Base-by-base conservation (phyloP, 768 basidiomycete genomes). In the Royoungia palumana region DNA sequence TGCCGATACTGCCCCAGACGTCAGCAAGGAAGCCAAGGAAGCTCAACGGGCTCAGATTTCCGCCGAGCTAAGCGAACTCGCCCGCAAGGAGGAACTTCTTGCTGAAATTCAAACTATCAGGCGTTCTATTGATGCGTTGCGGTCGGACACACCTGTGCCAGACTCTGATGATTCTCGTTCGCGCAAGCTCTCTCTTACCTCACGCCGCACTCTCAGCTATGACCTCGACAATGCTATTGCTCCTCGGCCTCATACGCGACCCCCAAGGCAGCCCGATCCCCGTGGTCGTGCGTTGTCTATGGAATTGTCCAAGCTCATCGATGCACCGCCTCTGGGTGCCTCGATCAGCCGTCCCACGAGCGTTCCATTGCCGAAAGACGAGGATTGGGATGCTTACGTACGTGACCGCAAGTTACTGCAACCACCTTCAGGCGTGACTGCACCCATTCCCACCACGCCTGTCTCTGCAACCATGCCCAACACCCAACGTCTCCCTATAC, bases 381-480 rank as follows among this genome's bases (percentile, higher is more conserved):
- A 80, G n/a, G 84, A 88, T 55, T 96, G 93, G 93, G 87, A 94
- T 53, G 69, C 78, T 37, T 95, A 96, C 65, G 77, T 93, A 41
- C 82, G 82, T 38, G 89, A 94, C 42, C 80, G 93, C 47, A 90
- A 87, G 62, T 74, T 96, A 14, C 68, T 94, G 51, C 87, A 89
- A 59, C 90, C 91, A 36, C 89, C 90, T 10, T 77, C 83, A 17
- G 89, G 90, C 7, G 77, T 89, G 37, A 80, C 89, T 14, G 75
- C 82, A n/a, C 89, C 90, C 1, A 91, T 93, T 58, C 70, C 75
- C 6, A 81, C 85, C n/a, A 78, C 79, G 8, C 72, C 78, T 22
- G 56, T 70, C 38, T 60, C 70, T 45, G 52, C 73, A 3, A 54
- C 64, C 50, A 63, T 63, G 63, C 57, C 62, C 36, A 58, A 58